phyloP scores from a whole-genome alignment of 805 yeast species.

The Torulaspora quercuum region DNA sequence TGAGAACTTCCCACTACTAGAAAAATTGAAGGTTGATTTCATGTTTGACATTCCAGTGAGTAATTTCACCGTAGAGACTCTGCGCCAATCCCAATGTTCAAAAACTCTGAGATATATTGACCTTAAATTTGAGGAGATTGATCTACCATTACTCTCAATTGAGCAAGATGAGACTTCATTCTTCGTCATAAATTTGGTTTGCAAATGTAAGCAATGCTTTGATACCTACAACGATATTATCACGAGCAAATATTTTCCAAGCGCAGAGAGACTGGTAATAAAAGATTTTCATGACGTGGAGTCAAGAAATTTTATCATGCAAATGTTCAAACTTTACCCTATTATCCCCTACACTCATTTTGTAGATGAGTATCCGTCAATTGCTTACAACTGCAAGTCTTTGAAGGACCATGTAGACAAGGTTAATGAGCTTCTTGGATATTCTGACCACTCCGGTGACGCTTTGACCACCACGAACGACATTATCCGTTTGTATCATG shows the following conservation, averaged over 20 bases:
- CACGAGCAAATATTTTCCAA: constrained; percentile 32
- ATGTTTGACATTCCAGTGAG: constrained; percentile 28
- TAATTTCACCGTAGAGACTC: constrained; percentile 19
- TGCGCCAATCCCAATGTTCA: constrained; percentile 26
- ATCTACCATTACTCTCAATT: constrained; percentile 24
- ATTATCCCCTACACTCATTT: constrained; percentile 40
- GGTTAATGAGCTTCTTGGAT: constrained; percentile 26
- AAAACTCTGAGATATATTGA: constrained; percentile 35
- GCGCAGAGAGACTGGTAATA: constrained; percentile 24
- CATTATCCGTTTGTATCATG: constrained; percentile 33
- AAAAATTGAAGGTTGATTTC: constrained; percentile 38
- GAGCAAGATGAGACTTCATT: constrained; percentile 22
- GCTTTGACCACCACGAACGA: constrained; percentile 26
- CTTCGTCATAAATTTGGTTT: constrained; percentile 22
- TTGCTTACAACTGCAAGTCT: constrained; percentile 33
- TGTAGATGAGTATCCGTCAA: constrained; percentile 34
- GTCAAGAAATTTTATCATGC: constrained; percentile 31
- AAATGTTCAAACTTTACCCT: constrained; percentile 32
- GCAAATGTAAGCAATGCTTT: constrained; percentile 31
- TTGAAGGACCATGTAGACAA: constrained; percentile 26
- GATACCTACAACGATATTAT: constrained; percentile 30
- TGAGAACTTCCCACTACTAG: constrained; percentile 24
- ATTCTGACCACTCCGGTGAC: constrained; percentile 15
- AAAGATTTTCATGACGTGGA: constrained; percentile 25
- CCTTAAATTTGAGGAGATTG: constrained; percentile 28